Evolutionary conservation across 805 yeast genomes (phyloP).

Genomic region (Isabelozyma pseudorhagii): DNA sequence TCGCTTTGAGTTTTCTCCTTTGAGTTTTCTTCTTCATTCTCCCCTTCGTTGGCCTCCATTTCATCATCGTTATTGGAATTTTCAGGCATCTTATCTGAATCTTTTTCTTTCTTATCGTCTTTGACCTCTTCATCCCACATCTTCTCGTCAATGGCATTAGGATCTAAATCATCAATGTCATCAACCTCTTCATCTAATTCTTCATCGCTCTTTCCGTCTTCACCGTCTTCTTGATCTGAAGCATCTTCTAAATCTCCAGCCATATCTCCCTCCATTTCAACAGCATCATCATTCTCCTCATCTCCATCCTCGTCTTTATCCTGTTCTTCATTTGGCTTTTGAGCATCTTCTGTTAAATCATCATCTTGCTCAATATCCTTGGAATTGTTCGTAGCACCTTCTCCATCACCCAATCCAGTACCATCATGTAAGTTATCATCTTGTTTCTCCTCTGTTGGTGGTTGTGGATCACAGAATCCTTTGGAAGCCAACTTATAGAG

Average conservation of each 20-base stretch:
- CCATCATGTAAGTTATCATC: conserved; percentile 72
- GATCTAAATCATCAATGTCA: conserved; percentile 85
- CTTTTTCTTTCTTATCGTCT: conserved; percentile 76
- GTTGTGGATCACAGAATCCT: conserved; percentile 93
- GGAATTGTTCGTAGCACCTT: conserved; percentile 76
- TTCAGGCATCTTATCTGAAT: conserved; percentile 68
- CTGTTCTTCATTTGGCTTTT: conserved; percentile 65
- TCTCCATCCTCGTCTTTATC: conserved; percentile 58
- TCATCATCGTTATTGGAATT: conserved; percentile 51
- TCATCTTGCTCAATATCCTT: conserved; percentile 91
- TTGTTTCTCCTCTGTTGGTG: conserved; percentile 61
- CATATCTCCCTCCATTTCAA: conserved; percentile 95
- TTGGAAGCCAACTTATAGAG: conserved; percentile 62
- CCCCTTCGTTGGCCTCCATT: conserved; percentile 46
- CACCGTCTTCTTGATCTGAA: conserved; percentile 62
- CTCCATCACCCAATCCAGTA: conserved; percentile 91
- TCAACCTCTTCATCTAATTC: conserved; percentile 88
- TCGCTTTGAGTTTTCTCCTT: conserved; percentile 32
- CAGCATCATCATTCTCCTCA: conserved; percentile 83
- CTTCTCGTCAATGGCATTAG: conserved; percentile 92
- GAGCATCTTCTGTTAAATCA: conserved; percentile 76
- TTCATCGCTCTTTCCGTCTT: conserved; percentile 37
- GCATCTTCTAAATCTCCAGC: conserved; percentile 87
- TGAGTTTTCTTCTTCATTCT: conserved; percentile 27
- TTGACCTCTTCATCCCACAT: conserved; percentile 96